Conservation (phyloP, 106 monocot genomes). For the Triglochin maritima region DNA sequence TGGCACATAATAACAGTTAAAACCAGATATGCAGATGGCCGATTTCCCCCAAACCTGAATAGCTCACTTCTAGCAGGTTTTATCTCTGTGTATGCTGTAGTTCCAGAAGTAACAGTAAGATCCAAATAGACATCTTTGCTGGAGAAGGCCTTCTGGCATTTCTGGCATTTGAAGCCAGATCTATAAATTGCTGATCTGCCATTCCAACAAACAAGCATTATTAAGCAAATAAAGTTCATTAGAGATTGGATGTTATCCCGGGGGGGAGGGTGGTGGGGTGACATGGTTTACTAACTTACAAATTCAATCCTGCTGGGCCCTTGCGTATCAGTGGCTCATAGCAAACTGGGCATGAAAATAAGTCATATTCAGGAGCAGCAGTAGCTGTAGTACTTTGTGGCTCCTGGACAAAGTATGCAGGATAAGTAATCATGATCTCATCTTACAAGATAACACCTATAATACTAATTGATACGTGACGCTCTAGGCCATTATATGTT, state of each 20-base stretch:
- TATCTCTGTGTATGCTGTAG: slow-evolving; percentile 60
- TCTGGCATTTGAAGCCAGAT: slow-evolving; percentile 81
- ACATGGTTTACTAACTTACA: slow-evolving; percentile 48
- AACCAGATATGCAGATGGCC: not conserved
- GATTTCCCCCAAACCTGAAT: slow-evolving; percentile 44
- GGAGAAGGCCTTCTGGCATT: slow-evolving; percentile 71
- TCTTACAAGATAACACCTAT: no score
- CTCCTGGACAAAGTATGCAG: no score
- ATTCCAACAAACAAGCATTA: slow-evolving; percentile 2
- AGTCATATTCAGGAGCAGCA: slow-evolving; percentile 12
- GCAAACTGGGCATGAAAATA: slow-evolving; percentile 86
- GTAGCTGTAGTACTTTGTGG: no score
- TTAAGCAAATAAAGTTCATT: no score
- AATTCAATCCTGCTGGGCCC: slow-evolving; percentile 76
- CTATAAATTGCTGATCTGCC: slow-evolving; percentile 83
- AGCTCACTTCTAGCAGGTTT: slow-evolving; percentile 88
- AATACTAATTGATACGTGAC: no score
- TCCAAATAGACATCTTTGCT: slow-evolving; percentile 86
- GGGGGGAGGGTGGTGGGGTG: no score
- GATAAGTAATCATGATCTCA: no score
- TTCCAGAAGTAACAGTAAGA: slow-evolving; percentile 86
- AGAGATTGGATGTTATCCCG: no score
- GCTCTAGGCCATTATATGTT: no score
- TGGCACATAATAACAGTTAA: not conserved
- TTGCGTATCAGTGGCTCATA: slow-evolving; percentile 77